These are phyloP conservation scores for Tolypocladium capitatum DNA, from an alignment of 2,329 filamentous ascomycete species.

Conservation along the genomic window DNA sequence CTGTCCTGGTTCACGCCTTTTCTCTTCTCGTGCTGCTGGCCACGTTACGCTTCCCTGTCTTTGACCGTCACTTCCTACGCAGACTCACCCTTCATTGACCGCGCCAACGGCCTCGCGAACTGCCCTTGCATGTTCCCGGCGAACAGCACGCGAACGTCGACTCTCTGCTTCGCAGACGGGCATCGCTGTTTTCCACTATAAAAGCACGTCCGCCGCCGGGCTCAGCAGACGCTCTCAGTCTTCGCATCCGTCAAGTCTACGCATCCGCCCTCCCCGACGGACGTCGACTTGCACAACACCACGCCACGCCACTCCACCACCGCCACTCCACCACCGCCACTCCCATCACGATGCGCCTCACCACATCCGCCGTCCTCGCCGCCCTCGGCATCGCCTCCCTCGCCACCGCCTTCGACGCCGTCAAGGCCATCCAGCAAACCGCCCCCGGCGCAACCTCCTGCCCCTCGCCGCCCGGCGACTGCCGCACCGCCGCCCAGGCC, in stretches of 20 bases:
- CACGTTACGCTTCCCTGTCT: neutral
- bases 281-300: neutral
- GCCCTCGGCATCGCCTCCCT: constrained; percentile 6
- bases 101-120: neutral
- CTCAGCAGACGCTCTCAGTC: neutral
- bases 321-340: neutral
- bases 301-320: neutral
- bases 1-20: neutral
- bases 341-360: constrained; percentile 14
- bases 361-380: constrained; percentile 4
- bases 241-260: neutral
- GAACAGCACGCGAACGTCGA: neutral
- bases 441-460: constrained; percentile 36
- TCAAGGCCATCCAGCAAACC: constrained; percentile 35
- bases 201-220: neutral
- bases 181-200: neutral
- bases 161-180: neutral
- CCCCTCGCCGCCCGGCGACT: constrained; percentile 30
- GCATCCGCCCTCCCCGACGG: too few species aligned
- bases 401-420: constrained; percentile 11
- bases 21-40: neutral
- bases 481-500: constrained; percentile 50
- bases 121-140: neutral
- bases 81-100: neutral
- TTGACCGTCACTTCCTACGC: neutral